Conservation (phyloP, 495 filamentous ascomycete genomes). For the Xylaria acuta region DNA sequence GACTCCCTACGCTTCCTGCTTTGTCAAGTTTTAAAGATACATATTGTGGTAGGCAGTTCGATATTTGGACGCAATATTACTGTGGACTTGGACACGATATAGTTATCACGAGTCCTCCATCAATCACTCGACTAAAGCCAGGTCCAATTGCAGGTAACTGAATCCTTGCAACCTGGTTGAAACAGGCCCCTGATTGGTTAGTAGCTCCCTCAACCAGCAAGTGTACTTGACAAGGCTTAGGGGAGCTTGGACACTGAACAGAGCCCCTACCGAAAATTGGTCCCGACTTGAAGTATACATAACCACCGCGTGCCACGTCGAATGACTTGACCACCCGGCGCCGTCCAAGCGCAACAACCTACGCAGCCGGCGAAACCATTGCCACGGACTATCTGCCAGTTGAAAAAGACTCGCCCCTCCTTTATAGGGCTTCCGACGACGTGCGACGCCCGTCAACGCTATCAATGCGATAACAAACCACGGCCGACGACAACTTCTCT, state of each 20-base stretch:
- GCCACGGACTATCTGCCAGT: neutral
- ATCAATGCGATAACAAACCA: slow-evolving; percentile 26
- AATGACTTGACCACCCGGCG: neutral
- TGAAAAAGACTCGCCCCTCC: neutral
- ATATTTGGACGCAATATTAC: neutral
- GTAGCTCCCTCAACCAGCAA: neutral
- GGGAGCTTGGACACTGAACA: neutral
- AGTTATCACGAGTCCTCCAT: no score
- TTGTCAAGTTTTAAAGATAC: neutral
- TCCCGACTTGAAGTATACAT: neutral
- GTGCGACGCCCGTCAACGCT: neutral
- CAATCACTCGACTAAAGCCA: no score
- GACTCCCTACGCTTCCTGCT: neutral
- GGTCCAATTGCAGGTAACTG: neutral
- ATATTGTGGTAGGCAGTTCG: neutral
- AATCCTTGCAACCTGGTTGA: neutral
- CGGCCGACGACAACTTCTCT: slow-evolving; percentile 23
- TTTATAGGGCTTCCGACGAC: neutral
- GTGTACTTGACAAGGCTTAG: neutral
- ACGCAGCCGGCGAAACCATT: neutral
- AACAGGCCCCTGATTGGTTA: neutral
- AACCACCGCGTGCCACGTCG: neutral
- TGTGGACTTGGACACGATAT: no score
- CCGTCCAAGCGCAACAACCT: neutral
- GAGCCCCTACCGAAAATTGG: neutral